Conservation (phyloP, 1,284 basidiomycete species). For the Peniophora sp. region DNA sequence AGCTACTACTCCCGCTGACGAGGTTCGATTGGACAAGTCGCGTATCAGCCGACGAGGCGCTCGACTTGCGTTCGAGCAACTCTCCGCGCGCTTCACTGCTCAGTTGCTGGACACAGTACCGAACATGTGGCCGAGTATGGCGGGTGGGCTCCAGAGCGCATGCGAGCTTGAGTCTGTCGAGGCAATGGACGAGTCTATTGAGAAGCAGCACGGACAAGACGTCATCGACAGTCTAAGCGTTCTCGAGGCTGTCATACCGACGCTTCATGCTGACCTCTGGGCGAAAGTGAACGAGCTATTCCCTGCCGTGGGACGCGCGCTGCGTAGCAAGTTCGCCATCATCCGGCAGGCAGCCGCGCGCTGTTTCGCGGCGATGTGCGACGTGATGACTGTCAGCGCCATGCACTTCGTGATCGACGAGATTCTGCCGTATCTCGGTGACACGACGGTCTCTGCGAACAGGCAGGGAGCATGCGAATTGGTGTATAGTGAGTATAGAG, state of each 20-base stretch:
- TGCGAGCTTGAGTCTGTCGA: slow-evolving; percentile 51
- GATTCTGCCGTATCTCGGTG: slow-evolving; percentile 81
- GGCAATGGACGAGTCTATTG: slow-evolving; percentile 55
- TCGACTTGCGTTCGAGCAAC: slow-evolving; percentile 70
- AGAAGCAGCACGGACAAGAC: slow-evolving; percentile 78
- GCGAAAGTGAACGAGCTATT: slow-evolving; percentile 67
- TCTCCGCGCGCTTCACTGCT: slow-evolving; percentile 76
- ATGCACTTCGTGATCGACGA: slow-evolving; percentile 87
- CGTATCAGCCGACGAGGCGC: slow-evolving; percentile 78
- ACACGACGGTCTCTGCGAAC: slow-evolving; percentile 70
- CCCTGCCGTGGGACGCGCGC: slow-evolving; percentile 67
- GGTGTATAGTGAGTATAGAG: slow-evolving; percentile 71
- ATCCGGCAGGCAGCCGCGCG: slow-evolving; percentile 83
- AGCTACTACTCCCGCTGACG: slow-evolving; percentile 35
- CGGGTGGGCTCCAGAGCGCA: slow-evolving; percentile 65
- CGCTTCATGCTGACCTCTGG: slow-evolving; percentile 69
- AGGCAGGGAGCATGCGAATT: slow-evolving; percentile 89
- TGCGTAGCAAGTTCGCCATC: slow-evolving; percentile 83
- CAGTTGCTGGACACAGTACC: slow-evolving; percentile 74
- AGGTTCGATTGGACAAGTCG: slow-evolving; percentile 43
- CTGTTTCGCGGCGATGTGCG: slow-evolving; percentile 84
- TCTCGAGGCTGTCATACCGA: slow-evolving; percentile 74
- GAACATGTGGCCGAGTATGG: slow-evolving; percentile 92
- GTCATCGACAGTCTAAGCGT: slow-evolving; percentile 92
- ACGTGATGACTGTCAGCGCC: slow-evolving; percentile 76